Base-by-base conservation (phyloP, 225 moss, liverwort and hornwort genomes). In the Marchantia paleacea region DNA sequence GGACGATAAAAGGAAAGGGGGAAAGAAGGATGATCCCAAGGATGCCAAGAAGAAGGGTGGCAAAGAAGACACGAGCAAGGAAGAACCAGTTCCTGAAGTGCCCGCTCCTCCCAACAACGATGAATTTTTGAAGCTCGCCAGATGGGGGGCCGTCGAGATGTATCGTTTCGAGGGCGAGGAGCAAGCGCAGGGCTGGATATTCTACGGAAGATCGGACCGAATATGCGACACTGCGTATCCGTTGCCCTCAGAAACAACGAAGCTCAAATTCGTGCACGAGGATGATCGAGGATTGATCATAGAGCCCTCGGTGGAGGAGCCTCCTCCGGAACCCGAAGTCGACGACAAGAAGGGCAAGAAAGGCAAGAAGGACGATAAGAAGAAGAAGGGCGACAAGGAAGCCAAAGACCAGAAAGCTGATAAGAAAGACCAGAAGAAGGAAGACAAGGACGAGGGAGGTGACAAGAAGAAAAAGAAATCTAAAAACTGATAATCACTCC, bases 211-310 rank as follows among this genome's bases (percentile, higher is more conserved):
- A 55, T 84, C 87, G 1, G 49, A 75, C 5, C 72, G 84, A 58
- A 84, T 87, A 48, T 87, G 87, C 72, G 87, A 87, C 10, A 82
- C 82, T 12, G 49, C 80, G 25, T 82, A 84, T 62, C 80, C 84
- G 0, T 8, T 18, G 1, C 55, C 74, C 26, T 50, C 62, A 30
- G 78, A 19, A 11, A 78, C 78, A 63, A 57, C 82, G 7, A 87
- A 87, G 51, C 78, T 24, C 6, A 87, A 87, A 52, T 87, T 85
- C 52, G 16, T 85, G 20, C 84, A 85, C 72, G 74, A 69, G 20
- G 73, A 39, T 14, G 87, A 87, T 81, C 18, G 79, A 69, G 69
- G 71, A 48, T 74, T 61, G 12, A 55, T 87, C 15, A 51, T 71
- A 12, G 65, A 81, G 55, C 72, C 77, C 3, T 4, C 48, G 14